Evolutionary conservation across 2,329 filamentous ascomycete genomes (phyloP).

Genomic region (Neonectria neomacrospora): DNA sequence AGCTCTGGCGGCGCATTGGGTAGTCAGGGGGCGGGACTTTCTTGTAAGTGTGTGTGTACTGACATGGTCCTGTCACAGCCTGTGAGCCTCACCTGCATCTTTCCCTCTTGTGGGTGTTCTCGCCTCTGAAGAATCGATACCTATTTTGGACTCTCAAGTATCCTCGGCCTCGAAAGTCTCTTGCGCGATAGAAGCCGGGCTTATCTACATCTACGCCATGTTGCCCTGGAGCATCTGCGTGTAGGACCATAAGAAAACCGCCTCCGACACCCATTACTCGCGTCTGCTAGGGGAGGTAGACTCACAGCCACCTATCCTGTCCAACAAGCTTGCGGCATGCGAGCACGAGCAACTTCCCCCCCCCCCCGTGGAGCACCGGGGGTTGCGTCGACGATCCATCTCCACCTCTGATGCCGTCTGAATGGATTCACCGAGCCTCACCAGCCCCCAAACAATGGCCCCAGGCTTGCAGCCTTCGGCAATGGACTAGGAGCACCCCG

Average conservation of each 20-base stretch:
- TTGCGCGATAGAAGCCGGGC: no score
- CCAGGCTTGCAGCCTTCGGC: conserved; percentile 8
- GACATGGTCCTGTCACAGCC: not conserved
- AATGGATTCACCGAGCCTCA: conserved; percentile 33
- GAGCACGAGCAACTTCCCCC: conserved; percentile 21
- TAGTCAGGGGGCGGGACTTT: no score
- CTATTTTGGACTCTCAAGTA: no score
- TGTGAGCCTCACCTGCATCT: no score
- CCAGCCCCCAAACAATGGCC: no score
- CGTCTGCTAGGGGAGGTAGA: not conserved
- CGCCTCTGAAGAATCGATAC: no score
- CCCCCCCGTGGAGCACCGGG: not conserved
- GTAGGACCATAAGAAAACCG: no score
- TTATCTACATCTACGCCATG: no score
- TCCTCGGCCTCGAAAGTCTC: no score
- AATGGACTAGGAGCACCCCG: not conserved
- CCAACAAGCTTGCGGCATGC: conserved; percentile 22
- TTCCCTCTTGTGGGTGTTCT: no score
- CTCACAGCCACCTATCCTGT: not conserved
- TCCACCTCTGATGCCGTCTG: conserved; percentile 19
- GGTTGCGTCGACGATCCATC: conserved; percentile 8
- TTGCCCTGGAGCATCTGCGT: no score
- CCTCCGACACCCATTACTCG: not conserved
- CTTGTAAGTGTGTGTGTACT: not conserved
- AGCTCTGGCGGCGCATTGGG: not conserved